phyloP scores from a whole-genome alignment of 2,329 filamentous ascomycete species.

The Phialophora macrospora region DNA sequence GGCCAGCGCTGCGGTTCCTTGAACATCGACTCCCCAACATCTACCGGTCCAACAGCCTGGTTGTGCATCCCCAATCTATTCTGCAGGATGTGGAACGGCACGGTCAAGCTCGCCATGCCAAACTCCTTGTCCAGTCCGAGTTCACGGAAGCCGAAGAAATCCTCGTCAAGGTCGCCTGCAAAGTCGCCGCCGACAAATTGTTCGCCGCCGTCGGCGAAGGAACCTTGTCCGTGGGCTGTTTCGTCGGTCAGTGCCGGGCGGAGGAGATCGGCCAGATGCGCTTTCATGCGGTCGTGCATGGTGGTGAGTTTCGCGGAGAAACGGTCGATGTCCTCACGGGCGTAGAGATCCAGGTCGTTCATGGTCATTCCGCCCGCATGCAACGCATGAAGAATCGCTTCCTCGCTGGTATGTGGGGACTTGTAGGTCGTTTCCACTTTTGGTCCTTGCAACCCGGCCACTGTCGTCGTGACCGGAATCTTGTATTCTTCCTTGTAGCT shows the following conservation, averaged over 20 bases:
- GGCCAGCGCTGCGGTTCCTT: conserved; percentile 72
- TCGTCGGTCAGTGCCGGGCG: conserved; percentile 84
- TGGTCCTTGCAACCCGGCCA: background rate
- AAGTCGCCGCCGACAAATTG: conserved; percentile 97
- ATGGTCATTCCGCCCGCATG: conserved; percentile 83
- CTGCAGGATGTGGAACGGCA: conserved; percentile 91
- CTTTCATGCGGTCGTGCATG: conserved; percentile 94
- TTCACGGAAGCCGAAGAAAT: conserved; percentile 98
- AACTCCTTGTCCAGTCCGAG: conserved; percentile 91
- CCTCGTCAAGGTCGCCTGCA: conserved; percentile 94
- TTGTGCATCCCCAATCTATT: conserved; percentile 85
- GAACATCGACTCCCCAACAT: conserved; percentile 53
- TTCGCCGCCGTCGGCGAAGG: conserved; percentile 95
- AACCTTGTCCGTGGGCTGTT: conserved; percentile 80
- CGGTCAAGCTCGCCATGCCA: conserved; percentile 82
- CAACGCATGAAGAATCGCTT: conserved; percentile 84
- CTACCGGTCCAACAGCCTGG: conserved; percentile 34
- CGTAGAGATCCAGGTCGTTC: conserved; percentile 80
- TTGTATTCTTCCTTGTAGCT: conserved; percentile 84
- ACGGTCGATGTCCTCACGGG: conserved; percentile 91
- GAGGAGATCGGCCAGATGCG: conserved; percentile 87
- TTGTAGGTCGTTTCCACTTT: conserved; percentile 56
- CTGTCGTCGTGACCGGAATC: conserved; percentile 57
- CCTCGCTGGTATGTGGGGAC: conserved; percentile 77
- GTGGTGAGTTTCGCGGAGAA: conserved; percentile 76